Conservation (phyloP, 2,329 filamentous ascomycete species). For the Colletotrichum godetiae region DNA sequence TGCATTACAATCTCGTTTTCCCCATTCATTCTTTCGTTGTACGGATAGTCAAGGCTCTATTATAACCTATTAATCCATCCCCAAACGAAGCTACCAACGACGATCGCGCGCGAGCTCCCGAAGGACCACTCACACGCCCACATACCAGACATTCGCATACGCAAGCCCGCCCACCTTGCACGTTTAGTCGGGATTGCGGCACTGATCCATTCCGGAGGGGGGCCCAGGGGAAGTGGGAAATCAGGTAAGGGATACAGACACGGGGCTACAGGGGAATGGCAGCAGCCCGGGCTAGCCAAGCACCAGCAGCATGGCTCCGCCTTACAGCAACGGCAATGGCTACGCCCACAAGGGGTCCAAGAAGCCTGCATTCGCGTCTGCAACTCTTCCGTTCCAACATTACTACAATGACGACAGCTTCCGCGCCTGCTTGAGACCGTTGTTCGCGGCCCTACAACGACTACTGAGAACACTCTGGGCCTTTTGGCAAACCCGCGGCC, state of each 20-base stretch:
- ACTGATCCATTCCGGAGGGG: conserved; percentile 25
- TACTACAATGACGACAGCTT: conserved; percentile 37
- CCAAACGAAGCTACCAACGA: conserved; percentile 19
- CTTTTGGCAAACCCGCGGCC: conserved; percentile 32
- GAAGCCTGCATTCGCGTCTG: background rate
- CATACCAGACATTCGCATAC: conserved; percentile 12
- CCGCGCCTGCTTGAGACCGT: conserved; percentile 33
- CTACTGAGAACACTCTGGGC: conserved; percentile 18
- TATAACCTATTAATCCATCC: background rate
- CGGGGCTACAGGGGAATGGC: conserved; percentile 41
- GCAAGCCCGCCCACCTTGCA: conserved; percentile 17
- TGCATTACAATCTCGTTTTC: background rate
- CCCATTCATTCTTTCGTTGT: background rate
- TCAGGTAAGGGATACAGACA: conserved; percentile 21
- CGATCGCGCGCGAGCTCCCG: conserved; percentile 25
- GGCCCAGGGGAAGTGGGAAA: background rate
- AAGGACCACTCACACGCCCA: conserved; percentile 1
- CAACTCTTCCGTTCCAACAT: conserved; percentile 29
- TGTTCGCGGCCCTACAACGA: conserved; percentile 15
- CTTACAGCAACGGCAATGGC: conserved; percentile 51
- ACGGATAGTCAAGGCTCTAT: background rate
- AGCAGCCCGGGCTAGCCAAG: conserved; percentile 29
- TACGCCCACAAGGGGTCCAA: conserved; percentile 33
- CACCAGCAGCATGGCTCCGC: conserved; percentile 45
- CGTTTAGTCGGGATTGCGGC: conserved; percentile 5